These are phyloP conservation scores for Metschnikowia dekortorum DNA, from an alignment of 805 yeast genomes.

Conservation along the genomic window DNA sequence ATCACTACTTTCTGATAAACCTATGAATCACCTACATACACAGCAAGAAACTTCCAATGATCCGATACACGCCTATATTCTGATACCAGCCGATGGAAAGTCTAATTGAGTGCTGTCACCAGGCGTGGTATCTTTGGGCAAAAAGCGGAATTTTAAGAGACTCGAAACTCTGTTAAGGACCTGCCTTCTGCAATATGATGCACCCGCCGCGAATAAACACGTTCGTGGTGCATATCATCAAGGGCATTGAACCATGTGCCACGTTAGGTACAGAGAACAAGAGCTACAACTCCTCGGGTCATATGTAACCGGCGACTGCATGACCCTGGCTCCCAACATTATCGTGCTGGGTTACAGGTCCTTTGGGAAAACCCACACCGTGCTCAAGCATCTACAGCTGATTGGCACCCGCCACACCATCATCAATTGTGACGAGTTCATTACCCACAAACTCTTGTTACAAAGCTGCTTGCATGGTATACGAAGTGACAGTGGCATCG, in stretches of 20 bases:
- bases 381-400: constrained; percentile 27
- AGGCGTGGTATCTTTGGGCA: too few species aligned
- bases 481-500: constrained; percentile 31
- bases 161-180: too few species aligned
- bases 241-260: neutral
- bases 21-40: too few species aligned
- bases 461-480: constrained; percentile 39
- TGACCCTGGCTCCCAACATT: constrained; percentile 30
- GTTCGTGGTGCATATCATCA: neutral
- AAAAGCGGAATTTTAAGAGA: too few species aligned
- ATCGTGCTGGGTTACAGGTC: constrained; percentile 48
- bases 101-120: too few species aligned
- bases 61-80: too few species aligned
- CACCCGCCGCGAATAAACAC: neutral
- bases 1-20: too few species aligned
- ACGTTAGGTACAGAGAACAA: constrained; percentile 18
- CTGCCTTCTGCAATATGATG: neutral
- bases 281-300: constrained; percentile 35
- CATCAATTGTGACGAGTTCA: constrained; percentile 43
- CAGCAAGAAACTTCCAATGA: too few species aligned
- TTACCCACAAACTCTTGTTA: constrained; percentile 38
- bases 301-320: constrained; percentile 27
- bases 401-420: constrained; percentile 25
- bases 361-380: constrained; percentile 44
- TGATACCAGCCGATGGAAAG: too few species aligned